Conservation (phyloP, 1,139 yeast species). For the Candida buenavistaensis region DNA sequence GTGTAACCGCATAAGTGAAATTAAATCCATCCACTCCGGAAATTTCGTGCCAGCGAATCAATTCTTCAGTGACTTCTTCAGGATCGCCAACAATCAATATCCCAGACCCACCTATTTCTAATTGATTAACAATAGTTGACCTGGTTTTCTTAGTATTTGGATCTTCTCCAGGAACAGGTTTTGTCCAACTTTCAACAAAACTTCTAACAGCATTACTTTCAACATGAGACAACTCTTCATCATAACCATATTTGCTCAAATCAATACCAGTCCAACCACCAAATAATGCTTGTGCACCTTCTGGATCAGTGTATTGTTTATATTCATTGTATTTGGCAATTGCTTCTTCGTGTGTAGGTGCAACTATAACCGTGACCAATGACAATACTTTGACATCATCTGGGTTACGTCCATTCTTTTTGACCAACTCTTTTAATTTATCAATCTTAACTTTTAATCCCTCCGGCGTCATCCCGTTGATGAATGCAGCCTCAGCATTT, state of each 20-base stretch:
- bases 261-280: conserved; percentile 39
- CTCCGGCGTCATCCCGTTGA: conserved; percentile 30
- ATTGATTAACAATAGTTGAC: conserved; percentile 23
- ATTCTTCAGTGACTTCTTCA: conserved; percentile 25
- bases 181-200: conserved; percentile 29
- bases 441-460: conserved; percentile 25
- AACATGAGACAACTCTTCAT: conserved; percentile 28
- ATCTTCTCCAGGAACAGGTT: conserved; percentile 25
- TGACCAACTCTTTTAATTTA: conserved; percentile 27
- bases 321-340: conserved; percentile 27
- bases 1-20: conserved; percentile 26
- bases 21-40: conserved; percentile 29
- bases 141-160: conserved; percentile 24
- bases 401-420: conserved; percentile 29
- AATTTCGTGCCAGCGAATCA: conserved; percentile 28
- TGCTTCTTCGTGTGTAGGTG: conserved; percentile 36
- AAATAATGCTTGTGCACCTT: conserved; percentile 37
- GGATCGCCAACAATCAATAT: conserved; percentile 24
- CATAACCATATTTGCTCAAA: conserved; percentile 25
- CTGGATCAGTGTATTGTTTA: conserved; percentile 28
- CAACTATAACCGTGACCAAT: conserved; percentile 30
- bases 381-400: conserved; percentile 31
- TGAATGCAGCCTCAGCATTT: conserved; percentile 43
- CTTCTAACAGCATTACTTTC: conserved; percentile 28
- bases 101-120: conserved; percentile 25